Conservation (phyloP, 495 filamentous ascomycete species). For the Neurospora pannonica region DNA sequence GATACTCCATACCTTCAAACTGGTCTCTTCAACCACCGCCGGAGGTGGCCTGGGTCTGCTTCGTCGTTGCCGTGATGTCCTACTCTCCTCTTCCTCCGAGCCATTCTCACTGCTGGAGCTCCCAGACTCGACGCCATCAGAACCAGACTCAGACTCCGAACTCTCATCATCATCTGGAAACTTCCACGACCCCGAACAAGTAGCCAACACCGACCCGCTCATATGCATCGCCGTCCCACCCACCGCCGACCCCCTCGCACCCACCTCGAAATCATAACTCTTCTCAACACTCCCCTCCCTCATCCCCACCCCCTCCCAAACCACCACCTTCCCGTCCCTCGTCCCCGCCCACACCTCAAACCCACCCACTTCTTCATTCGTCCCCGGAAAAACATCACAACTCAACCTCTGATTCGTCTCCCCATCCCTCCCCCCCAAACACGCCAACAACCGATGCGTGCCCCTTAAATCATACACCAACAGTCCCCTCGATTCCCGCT, state of each 20-base stretch:
- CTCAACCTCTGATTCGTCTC: constrained; percentile 68
- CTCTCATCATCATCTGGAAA: constrained; percentile 15
- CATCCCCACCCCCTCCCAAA: constrained; percentile 59
- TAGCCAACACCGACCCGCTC: constrained; percentile 59
- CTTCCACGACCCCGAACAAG: constrained; percentile 55
- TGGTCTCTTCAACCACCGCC: constrained; percentile 43
- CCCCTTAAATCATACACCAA: constrained; percentile 79
- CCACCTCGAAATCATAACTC: constrained; percentile 49
- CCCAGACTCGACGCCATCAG: constrained; percentile 1
- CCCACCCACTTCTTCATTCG: constrained; percentile 34
- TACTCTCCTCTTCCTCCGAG: not conserved
- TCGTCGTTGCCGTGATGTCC: constrained; percentile 3
- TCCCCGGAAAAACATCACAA: constrained; percentile 53
- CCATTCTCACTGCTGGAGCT: constrained; percentile 5
- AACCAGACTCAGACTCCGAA: constrained; percentile 1
- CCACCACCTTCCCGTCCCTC: constrained; percentile 63
- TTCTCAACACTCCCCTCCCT: constrained; percentile 44
- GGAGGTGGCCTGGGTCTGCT: not conserved
- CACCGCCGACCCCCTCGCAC: constrained; percentile 40
- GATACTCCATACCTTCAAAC: constrained; percentile 56
- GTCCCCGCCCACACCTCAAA: constrained; percentile 82
- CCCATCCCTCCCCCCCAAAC: constrained; percentile 60
- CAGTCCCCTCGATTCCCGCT: constrained; percentile 65
- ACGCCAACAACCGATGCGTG: constrained; percentile 56
- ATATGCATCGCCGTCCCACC: constrained; percentile 57